Conservation (phyloP, 148 eudicot genomes). For the Rheum nobile region DNA sequence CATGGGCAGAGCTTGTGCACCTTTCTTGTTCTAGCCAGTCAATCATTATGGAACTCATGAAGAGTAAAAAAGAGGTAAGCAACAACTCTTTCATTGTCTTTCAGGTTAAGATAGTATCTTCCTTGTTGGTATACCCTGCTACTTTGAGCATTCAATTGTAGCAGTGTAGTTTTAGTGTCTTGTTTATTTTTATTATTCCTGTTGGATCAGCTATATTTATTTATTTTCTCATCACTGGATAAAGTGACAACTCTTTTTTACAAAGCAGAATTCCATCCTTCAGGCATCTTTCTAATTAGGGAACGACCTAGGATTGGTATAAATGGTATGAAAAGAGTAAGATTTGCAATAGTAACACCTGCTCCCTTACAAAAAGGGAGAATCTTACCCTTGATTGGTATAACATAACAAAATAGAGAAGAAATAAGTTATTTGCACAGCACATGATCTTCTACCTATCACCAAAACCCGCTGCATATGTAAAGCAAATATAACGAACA, state of each 20-base stretch:
- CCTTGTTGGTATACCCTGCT: not conserved
- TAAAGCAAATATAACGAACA: not conserved
- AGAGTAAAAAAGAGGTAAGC: slow-evolving; percentile 81
- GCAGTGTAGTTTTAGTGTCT: not conserved
- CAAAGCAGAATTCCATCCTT: not conserved
- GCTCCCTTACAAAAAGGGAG: not conserved
- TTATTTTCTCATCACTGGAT: not conserved
- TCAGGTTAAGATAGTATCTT: not conserved
- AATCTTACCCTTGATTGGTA: not conserved
- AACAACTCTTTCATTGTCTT: not conserved
- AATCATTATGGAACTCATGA: slow-evolving; percentile 59
- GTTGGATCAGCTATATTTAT: not conserved
- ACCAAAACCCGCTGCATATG: not conserved
- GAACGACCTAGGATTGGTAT: not conserved
- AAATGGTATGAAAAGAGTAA: not conserved
- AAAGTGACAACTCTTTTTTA: not conserved
- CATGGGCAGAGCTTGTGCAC: slow-evolving; percentile 76
- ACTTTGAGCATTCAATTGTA: not conserved
- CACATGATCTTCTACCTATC: not conserved
- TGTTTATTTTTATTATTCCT: not conserved
- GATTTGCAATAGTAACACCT: not conserved
- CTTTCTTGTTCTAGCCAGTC: slow-evolving; percentile 66
- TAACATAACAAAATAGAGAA: not conserved
- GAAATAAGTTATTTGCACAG: not conserved
- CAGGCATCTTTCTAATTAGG: not conserved